Evolutionary conservation across 2,329 filamentous ascomycete genomes (phyloP).

Genomic region (Penicillium expansum): DNA sequence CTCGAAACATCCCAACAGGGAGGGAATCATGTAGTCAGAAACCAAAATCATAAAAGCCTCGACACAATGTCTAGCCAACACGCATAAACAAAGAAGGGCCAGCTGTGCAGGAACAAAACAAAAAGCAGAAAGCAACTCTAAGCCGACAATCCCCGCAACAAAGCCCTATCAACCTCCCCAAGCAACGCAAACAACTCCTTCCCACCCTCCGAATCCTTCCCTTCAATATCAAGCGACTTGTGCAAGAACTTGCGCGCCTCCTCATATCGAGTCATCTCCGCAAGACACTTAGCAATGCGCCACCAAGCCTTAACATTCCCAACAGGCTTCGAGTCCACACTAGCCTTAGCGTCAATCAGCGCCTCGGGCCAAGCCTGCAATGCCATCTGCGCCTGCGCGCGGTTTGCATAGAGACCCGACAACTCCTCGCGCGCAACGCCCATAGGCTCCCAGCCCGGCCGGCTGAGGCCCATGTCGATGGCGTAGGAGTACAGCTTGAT

Average conservation of each 20-base stretch:
- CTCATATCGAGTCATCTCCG: constrained; percentile 84
- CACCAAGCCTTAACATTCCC: constrained; percentile 96
- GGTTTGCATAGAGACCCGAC: constrained; percentile 74
- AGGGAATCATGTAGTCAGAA: constrained; percentile 4
- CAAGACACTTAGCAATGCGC: constrained; percentile 76
- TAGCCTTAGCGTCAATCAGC: constrained; percentile 80
- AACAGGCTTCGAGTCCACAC: constrained; percentile 79
- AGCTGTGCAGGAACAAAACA: not conserved
- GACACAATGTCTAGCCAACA: not conserved
- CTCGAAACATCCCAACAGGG: not conserved
- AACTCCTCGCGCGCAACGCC: constrained; percentile 83
- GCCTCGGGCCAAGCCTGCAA: constrained; percentile 77
- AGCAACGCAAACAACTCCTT: constrained; percentile 59
- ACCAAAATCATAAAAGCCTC: not conserved
- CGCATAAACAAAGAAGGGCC: not conserved
- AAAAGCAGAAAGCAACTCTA: not conserved
- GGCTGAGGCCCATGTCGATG: constrained; percentile 78
- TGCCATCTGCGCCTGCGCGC: constrained; percentile 87
- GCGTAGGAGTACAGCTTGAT: constrained; percentile 80
- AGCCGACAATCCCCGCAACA: constrained; percentile 43
- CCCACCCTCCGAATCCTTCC: constrained; percentile 51
- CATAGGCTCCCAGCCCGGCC: constrained; percentile 85
- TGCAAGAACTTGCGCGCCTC: constrained; percentile 80
- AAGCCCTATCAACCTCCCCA: constrained; percentile 61
- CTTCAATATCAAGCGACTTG: constrained; percentile 78